Evolutionary conservation across 176 grass and related monocot genomes (phyloP), one percentile per base, ranked within the genome.

Genomic region (Oryza meridionalis): DNA sequence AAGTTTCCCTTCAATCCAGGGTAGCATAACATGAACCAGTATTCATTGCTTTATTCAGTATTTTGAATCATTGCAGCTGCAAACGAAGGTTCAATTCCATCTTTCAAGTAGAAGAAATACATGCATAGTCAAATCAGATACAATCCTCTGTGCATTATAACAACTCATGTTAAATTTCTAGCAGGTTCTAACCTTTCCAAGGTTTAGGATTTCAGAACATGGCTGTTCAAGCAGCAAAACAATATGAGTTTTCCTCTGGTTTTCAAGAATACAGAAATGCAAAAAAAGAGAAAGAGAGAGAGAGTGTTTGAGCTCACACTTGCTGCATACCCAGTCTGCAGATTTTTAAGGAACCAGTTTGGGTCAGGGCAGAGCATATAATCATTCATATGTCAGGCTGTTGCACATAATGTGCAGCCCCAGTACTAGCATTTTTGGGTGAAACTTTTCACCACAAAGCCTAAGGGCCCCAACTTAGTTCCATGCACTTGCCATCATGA

Each of bases 321-420:
- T 83, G 73, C 26, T 74, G 58, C 81, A 0, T 83, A 22, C 70
- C 26, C 17, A 22, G 26, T 32, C 55, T 44, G 43, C 55, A 81
- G 25, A 42, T 61, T 85, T 63, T 75, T 75, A 76, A 64, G 49
- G 81, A 76, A 40, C 69, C n/a, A 3, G 22, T 29, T 37, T 74
- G 59, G 46, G 77, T 33, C 61, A 61, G 21, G 21, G 12, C 47
- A 37, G 35, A 80, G 77, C 4, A 75, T 26, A 26, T 55, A 70
- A 46, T 11, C 29, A 43, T 50, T 16, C 29, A 43, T 50, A 19
- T 76, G 82, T 72, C 77, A 64, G 70, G 51, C 17, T 68, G 31
- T 11, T 21, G 58, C 67, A 42, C 17, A 62, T 70, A 53, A 69
- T 47, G 69, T 64, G 1, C 32, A 47, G 64, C 3, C 61, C 43